These are phyloP conservation scores for Lepidium africanum DNA, from an alignment of 345 rosid species.

Conservation along the genomic window DNA sequence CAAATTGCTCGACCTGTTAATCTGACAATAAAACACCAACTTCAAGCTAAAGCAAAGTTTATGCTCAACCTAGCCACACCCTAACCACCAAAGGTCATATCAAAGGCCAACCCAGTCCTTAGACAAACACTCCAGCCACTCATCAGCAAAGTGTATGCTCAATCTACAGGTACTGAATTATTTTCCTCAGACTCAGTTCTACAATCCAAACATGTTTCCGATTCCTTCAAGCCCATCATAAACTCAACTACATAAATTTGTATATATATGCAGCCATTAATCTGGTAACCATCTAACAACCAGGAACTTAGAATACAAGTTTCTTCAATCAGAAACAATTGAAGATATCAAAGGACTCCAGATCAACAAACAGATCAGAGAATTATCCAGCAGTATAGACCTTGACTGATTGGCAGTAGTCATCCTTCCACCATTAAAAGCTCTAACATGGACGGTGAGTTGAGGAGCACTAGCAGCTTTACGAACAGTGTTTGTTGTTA, in stretches of 20 bases:
- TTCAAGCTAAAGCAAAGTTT: neutral
- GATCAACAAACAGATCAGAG: neutral
- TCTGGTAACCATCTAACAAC: neutral
- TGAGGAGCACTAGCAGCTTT: conserved; percentile 50
- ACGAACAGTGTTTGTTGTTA: conserved; percentile 44
- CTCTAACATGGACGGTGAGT: conserved; percentile 30
- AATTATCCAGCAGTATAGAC: conserved; percentile 30
- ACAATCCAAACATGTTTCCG: neutral
- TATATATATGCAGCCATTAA: neutral
- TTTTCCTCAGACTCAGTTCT: neutral
- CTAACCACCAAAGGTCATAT: neutral
- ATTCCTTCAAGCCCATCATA: neutral
- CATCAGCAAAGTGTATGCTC: neutral
- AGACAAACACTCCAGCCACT: conserved; percentile 2
- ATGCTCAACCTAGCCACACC: conserved; percentile 1
- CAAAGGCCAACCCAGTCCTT: neutral
- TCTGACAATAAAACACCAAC: conserved; percentile 2
- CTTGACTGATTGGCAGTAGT: conserved; percentile 51
- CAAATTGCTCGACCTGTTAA: neutral
- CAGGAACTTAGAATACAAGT: neutral
- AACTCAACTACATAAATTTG: neutral
- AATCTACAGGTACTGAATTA: neutral
- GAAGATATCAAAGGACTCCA: conserved; percentile 1
- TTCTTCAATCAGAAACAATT: neutral
- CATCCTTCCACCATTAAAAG: conserved; percentile 36